Evolutionary conservation across 768 basidiomycete genomes (phyloP).

Genomic region (Suillus brevipes): DNA sequence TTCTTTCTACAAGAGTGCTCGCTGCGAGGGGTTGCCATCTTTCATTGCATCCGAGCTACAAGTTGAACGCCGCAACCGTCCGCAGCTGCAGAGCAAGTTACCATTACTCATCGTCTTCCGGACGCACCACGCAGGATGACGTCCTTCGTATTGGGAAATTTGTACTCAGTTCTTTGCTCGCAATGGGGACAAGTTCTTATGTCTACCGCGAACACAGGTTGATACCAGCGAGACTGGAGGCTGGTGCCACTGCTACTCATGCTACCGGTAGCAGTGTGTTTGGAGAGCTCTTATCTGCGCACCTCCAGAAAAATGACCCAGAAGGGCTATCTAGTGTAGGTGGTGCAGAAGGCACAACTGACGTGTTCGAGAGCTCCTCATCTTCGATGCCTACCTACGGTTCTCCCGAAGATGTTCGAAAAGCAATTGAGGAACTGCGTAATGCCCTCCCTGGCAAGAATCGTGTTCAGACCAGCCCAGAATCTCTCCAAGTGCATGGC

Average conservation of each 20-base stretch:
- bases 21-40: not conserved
- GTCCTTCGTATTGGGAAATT: constrained; percentile 14
- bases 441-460: constrained; percentile 45
- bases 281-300: constrained; percentile 1
- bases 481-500: constrained; percentile 55
- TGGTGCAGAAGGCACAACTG: not conserved
- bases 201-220: constrained; percentile 5
- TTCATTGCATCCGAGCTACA: not conserved
- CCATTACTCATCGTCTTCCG: not conserved
- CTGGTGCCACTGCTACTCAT: not conserved
- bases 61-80: not conserved
- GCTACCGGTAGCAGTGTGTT: not conserved
- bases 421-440: constrained; percentile 56
- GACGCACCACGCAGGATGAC: constrained; percentile 9
- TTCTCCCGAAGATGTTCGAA: constrained; percentile 43
- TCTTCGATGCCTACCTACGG: constrained; percentile 40
- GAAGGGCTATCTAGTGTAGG: constrained; percentile 1
- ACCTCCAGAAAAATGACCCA: constrained; percentile 7
- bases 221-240: constrained; percentile 9
- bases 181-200: constrained; percentile 24
- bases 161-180: constrained; percentile 19
- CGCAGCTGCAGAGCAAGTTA: not conserved
- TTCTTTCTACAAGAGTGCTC: not conserved
- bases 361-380: constrained; percentile 2
- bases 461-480: constrained; percentile 51